Base-by-base conservation (phyloP, 164 flowering plant genomes). In the Echeveria elegans region DNA sequence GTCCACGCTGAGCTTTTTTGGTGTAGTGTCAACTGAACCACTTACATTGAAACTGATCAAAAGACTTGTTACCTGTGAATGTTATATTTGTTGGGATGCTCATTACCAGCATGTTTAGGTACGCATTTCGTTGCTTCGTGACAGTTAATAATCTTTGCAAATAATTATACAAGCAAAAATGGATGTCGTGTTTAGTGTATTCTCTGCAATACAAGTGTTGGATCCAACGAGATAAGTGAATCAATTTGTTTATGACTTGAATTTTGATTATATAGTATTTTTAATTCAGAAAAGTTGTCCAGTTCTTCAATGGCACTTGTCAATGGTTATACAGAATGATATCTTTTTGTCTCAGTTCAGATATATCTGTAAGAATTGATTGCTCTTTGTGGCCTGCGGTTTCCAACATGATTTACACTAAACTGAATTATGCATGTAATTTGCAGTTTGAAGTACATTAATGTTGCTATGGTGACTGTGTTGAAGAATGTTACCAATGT, bases 381-480 rank as follows among this genome's bases (percentile, higher is more conserved):
- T 56, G 61, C 61, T 56, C 2, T 56, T 56, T 26, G 31, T 28
- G 32, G 32, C 18, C 61, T 26, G n/a, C 29, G 3, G 10, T 56
- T 56, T 56, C 32, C 61, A 26, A 32, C 32, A 1, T 24, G n/a
- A n/a, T n/a, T n/a, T n/a, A n/a, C 4, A 47, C 52, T 21, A 23
- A 23, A 36, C 18, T 31, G 66, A 32, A 19, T 69, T 28, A 7
- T 68, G 41, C 56, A 26, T 68, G 45, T 37, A 66, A 36, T 82
- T 66, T 83, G 89, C 98, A 95, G 99, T 76, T 74, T 95, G 76
- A 95, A 82, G 75, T 92, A 88, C 83, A 92, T 95, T 37, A 95
- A 95, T 79, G 97, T 95, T 43, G 99, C 99, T 24, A 95, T 95
- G 99, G 99, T 95, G 64, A 95, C 99, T n/a, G 92, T 95, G 30